These are phyloP conservation scores for Mangifera indica DNA, from an alignment of 345 rosid species.

Conservation along the genomic window DNA sequence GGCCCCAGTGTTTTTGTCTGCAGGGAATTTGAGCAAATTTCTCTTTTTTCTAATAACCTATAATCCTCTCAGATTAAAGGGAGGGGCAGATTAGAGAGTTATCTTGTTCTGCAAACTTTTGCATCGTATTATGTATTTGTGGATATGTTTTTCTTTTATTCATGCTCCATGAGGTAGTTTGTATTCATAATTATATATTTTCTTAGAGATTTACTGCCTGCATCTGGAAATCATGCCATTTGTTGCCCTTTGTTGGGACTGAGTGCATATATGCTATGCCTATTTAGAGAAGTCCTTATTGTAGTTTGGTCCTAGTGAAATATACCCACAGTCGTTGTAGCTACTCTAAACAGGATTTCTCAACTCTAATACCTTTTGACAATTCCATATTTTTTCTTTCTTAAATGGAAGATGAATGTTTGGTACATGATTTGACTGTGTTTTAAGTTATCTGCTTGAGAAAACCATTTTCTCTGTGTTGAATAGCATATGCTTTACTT, in stretches of 20 bases:
- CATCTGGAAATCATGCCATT: slow-evolving; percentile 2
- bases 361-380: background rate
- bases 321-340: background rate
- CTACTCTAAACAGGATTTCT: background rate
- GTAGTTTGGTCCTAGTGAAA: background rate
- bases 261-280: background rate
- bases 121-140: background rate
- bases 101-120: background rate
- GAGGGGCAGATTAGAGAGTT: background rate
- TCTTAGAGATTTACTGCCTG: background rate
- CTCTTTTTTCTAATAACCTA: background rate
- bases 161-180: background rate
- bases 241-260: background rate
- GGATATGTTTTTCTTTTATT: background rate
- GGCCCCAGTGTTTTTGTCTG: background rate
- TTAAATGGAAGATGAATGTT: background rate
- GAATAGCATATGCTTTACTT: background rate
- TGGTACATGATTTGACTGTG: background rate
- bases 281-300: background rate
- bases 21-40: background rate
- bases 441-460: background rate
- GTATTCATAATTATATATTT: background rate
- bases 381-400: background rate
- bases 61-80: background rate
- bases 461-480: background rate